Base-by-base conservation (phyloP, 495 filamentous ascomycete genomes). In the Penicillium dipodomyicola region DNA sequence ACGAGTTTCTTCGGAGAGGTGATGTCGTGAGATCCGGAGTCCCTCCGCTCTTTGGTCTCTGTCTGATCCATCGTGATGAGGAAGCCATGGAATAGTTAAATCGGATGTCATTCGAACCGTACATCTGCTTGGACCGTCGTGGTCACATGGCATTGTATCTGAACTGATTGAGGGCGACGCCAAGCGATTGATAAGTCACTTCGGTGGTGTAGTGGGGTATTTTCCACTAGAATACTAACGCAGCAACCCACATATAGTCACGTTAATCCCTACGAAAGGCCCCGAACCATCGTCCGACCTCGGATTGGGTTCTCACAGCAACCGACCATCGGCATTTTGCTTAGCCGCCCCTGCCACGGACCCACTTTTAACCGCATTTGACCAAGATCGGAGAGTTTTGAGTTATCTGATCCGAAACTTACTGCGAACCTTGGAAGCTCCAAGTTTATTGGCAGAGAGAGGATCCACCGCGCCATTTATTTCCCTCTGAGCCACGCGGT, bases 1-100 rank as follows among this genome's bases (percentile, higher is more conserved):
- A 87, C 80, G 1, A 97, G 79, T 56, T 96, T 88, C 0, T 35
- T 42, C 14, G 33, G 33, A 35, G 33, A 35, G 30, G 51, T 49
- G n/a, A 41, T 49, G n/a, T 61, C 41, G 33, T 57, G 42, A n/a
- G 43, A 61, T 22, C 45, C 20, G 1, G 54, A 54, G 8, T 39
- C 50, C 33, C 19, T 50, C 39, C 37, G 33, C 25, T 39, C 20
- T 33, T 44, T 61, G 35, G 29, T 39, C 3, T 29, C 39, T 37
- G 5, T 9, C 10, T 52, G 35, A 37, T 42, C 23, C 54, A 61
- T 50, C 9, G 33, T 10, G 8, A 29, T 2, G 25, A 30, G 23
- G 8, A 14, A 19, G 32, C 43, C 43, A 23, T 23, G 22, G 22
- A 52, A 41, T 10, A 47, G 5, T 43, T 25, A 4, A 41, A 48